Evolutionary conservation across 139 green algal species (phyloP), one percentile per base, ranked within the genome.

Genomic region (Deuterostichococcus epilithicus): DNA sequence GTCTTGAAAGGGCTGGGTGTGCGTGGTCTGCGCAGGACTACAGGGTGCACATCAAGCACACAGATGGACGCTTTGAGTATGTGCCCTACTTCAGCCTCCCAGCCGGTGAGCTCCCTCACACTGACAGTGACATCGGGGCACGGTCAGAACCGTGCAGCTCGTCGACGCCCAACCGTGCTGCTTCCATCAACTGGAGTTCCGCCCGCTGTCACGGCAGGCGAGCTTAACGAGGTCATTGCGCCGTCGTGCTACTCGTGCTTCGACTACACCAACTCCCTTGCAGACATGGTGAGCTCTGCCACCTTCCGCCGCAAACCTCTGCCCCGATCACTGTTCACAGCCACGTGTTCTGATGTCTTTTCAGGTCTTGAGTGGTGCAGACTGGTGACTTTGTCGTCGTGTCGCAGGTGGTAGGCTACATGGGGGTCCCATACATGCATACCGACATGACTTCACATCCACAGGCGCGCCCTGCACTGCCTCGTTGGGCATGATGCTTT

Each of bases 11-110:
- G 4, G 28, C 30, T 65, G 36, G n/a, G 35, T 26, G 0, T 65
- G 26, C 39, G 25, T 78, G 35, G 8, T 20, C 25, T 36, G 79
- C 82, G 70, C 83, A 89, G 79, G 90, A 94, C 82, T 94, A 92
- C 80, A 52, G 82, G 30, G 90, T 97, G 70, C 91, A 96, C 85
- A 81, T 95, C 36, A 94, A 96, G 80, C 89, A 96, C 82, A 84
- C 44, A 2, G 91, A 97, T 72, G 93, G 95, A 32, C 76, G 63
- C 68, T 97, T 92, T 81, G 94, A 98, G 88, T 90, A 97, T 65
- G 75, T 97, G 0, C 96, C 96, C 1, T 99, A 97, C 87, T 99
- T 99, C 86, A 96, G 91, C 84, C 89, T 99, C 36, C 96, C 96
- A 5, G 89, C 94, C 75, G 94, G 96, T 52, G 13, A 52, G 42